These are phyloP conservation scores for Ceratobasidium theobromae DNA, from an alignment of 1,284 basidiomycete genomes.

Conservation along the genomic window DNA sequence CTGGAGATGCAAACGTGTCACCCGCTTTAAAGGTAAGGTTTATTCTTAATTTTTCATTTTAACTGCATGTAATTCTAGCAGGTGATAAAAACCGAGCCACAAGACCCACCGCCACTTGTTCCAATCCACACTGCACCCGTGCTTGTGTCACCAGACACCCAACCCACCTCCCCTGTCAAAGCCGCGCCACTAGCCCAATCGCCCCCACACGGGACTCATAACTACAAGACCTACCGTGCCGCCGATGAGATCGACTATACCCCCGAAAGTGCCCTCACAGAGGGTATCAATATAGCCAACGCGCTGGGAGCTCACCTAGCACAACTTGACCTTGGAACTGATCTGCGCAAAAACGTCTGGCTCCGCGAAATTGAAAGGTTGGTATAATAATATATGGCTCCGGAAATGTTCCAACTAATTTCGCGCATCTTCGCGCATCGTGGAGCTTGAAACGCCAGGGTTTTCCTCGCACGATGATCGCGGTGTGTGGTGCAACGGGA, in stretches of 20 bases:
- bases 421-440: slow-evolving; percentile 50
- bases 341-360: slow-evolving; percentile 61
- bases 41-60: not conserved
- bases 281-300: slow-evolving; percentile 57
- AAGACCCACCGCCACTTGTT: not conserved
- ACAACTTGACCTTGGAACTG: slow-evolving; percentile 54
- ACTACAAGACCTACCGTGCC: slow-evolving; percentile 39
- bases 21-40: no score
- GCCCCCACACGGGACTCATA: slow-evolving; percentile 36
- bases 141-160: not conserved
- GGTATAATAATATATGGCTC: slow-evolving; percentile 33
- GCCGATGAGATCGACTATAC: slow-evolving; percentile 52
- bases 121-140: not conserved
- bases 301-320: slow-evolving; percentile 50
- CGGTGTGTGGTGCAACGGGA: slow-evolving; percentile 62
- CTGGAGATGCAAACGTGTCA: no score
- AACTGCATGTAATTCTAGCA: not conserved
- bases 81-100: slow-evolving; percentile 3
- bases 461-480: slow-evolving; percentile 61
- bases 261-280: slow-evolving; percentile 53
- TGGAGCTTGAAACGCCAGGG: no score
- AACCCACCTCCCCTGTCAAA: slow-evolving; percentile 42
- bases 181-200: slow-evolving; percentile 48
- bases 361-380: slow-evolving; percentile 55
- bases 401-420: not conserved